Percentiles rank a stretch among this genome's conserved stretches.
phyloP scores from a whole-genome alignment of 2,329 filamentous ascomycete species.

The Cercospora janseana region DNA sequence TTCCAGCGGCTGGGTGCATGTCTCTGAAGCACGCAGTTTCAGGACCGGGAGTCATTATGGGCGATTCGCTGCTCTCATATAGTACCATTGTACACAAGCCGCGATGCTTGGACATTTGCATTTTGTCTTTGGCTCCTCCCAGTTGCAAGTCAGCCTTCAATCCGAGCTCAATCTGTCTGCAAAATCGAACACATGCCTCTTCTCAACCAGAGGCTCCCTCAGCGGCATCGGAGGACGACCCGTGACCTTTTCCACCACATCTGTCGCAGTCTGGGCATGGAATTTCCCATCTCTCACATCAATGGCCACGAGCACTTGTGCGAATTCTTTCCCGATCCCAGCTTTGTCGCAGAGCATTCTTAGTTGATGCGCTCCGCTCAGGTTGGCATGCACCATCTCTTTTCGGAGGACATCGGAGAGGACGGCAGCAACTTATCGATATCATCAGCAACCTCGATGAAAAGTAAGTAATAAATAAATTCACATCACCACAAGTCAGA shows the following conservation, averaged over 20 bases:
- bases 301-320: conserved; percentile 16
- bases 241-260: conserved; percentile 14
- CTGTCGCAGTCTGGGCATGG: conserved; percentile 10
- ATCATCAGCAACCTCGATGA: background rate
- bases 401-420: conserved; percentile 18
- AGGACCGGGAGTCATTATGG: no score
- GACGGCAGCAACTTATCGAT: conserved; percentile 12
- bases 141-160: no score
- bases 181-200: conserved; percentile 12
- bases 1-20: no score
- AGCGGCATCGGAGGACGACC: conserved; percentile 14
- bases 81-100: no score
- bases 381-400: conserved; percentile 14
- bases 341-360: conserved; percentile 5
- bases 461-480: background rate
- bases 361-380: conserved; percentile 9
- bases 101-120: no score
- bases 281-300: conserved; percentile 17
- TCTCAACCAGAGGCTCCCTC: conserved; percentile 12
- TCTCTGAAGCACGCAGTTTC: no score
- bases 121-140: no score
- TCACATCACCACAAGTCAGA: conserved; percentile 36
- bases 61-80: no score
- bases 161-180: background rate
- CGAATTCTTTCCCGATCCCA: conserved; percentile 9